Conservation (phyloP, 352 stramenopile species). For the Globisporangium heterothallicum region DNA sequence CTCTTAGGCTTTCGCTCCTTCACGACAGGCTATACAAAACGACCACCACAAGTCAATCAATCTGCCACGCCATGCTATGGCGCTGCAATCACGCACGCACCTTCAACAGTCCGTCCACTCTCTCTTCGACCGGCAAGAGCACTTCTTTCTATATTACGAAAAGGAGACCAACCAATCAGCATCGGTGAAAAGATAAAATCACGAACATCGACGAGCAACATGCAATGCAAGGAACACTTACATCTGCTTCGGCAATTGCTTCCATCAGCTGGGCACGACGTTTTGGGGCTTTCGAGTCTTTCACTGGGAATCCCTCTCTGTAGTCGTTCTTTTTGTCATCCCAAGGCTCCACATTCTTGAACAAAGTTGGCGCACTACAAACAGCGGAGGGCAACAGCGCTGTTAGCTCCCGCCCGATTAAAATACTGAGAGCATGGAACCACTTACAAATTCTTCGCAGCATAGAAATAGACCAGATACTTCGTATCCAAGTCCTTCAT, state of each 20-base stretch:
- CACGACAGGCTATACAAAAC: conserved; percentile 3
- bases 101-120: conserved; percentile 54
- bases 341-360: conserved; percentile 68
- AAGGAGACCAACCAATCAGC: conserved; percentile 5
- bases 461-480: conserved; percentile 75
- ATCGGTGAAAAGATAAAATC: neutral
- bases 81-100: conserved; percentile 1
- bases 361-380: conserved; percentile 42
- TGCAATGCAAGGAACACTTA: conserved; percentile 22
- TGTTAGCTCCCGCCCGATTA: conserved; percentile 5
- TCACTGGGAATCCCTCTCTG: conserved; percentile 48
- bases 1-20: conserved; percentile 16
- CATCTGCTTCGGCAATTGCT: conserved; percentile 66
- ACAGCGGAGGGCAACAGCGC: conserved; percentile 1
- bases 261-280: conserved; percentile 55
- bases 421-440: neutral
- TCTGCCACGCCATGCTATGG: no score
- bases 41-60: neutral
- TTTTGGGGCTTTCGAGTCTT: conserved; percentile 72
- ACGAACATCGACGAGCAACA: conserved; percentile 6
- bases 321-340: conserved; percentile 71
- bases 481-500: conserved; percentile 64
- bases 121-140: conserved; percentile 42
- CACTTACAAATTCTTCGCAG: conserved; percentile 66
- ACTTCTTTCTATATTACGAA: conserved; percentile 45